Evolutionary conservation across 305 asterid genomes (phyloP), one percentile per base, ranked within the genome.

Genomic region (Caryopteris hybrid): DNA sequence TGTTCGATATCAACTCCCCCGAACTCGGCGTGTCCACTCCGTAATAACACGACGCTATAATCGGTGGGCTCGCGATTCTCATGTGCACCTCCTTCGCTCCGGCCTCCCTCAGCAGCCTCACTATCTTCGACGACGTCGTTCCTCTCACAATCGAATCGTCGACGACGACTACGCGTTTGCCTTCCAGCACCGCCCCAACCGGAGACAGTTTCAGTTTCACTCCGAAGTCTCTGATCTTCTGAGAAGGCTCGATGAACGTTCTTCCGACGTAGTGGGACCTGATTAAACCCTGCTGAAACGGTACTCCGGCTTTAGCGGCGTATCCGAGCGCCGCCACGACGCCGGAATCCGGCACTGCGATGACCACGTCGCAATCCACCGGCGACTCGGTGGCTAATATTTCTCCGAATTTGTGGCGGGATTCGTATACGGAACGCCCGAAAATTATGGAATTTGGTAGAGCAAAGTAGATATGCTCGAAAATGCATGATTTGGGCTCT

Each of bases 91-190:
- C 92, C 53, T 88, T 88, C 0, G 95, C 98, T 0, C 95, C 95
- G 0, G 92, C 88, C 57, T 90, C 98, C 78, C 85, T 84, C 54
- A 83, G 27, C 75, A 93, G 10, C 72, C 96, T 69, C n/a, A 93
- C 99, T 50, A 93, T 93, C 75, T 93, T 93, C 1, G 91, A 89
- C 1, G 93, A 81, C 3, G 99, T 93, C 1, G 99, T 90, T 38
- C 99, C 97, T 39, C 99, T 80, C 9, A 94, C 98, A 5, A 94
- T 91, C 0, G 97, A 94, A 76, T 91, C 99, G 31, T 94, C 99
- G 42, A 94, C 99, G 31, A 94, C 99, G 60, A 89, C 97, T 12
- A 94, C 99, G n/a, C 99, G 84, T 56, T 93, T 93, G n/a, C 97
- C 97, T 53, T 91, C 96, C 80, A 93, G 66, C 18, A 93, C 97